A percentile compares a stretch with the other conserved stretches of the same genome.
These are phyloP conservation scores for Cryptococcus hybrid DNA, from an alignment of 1,284 basidiomycete species.

Conservation along the genomic window DNA sequence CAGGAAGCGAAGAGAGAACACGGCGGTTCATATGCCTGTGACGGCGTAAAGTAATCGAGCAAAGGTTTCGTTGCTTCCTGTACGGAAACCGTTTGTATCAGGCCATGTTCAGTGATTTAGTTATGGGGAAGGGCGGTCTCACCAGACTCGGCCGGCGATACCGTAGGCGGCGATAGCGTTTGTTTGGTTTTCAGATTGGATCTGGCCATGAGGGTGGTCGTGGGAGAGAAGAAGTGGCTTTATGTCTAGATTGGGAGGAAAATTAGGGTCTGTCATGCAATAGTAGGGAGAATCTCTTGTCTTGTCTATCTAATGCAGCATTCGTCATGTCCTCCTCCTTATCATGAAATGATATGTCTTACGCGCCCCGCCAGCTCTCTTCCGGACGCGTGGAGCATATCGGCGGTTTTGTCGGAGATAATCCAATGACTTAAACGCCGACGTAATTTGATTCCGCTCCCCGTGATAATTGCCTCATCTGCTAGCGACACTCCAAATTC, in stretches of 20 bases:
- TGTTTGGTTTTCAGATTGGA: constrained; percentile 23
- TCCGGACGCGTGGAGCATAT: too few species aligned
- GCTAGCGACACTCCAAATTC: too few species aligned
- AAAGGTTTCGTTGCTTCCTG: constrained; percentile 42
- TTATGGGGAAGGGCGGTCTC: constrained; percentile 3
- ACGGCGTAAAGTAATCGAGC: constrained; percentile 39
- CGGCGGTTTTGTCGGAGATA: too few species aligned
- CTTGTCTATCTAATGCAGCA: too few species aligned
- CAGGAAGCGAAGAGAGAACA: constrained; percentile 31
- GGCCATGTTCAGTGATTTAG: too few species aligned
- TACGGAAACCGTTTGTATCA: not conserved
- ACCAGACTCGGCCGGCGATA: constrained; percentile 48
- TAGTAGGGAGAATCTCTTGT: too few species aligned
- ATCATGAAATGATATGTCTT: not conserved
- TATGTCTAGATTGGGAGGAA: constrained; percentile 45
- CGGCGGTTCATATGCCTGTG: constrained; percentile 27
- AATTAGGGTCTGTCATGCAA: constrained; percentile 43
- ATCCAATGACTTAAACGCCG: too few species aligned
- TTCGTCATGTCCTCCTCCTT: too few species aligned
- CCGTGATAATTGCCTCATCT: too few species aligned
- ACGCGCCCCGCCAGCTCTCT: too few species aligned
- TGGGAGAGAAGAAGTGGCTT: constrained; percentile 23
- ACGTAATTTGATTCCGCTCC: too few species aligned
- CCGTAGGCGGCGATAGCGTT: constrained; percentile 42
- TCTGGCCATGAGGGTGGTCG: constrained; percentile 6